Evolutionary conservation across 495 filamentous ascomycete genomes (phyloP).

Genomic region (Pyronema omphalodes): DNA sequence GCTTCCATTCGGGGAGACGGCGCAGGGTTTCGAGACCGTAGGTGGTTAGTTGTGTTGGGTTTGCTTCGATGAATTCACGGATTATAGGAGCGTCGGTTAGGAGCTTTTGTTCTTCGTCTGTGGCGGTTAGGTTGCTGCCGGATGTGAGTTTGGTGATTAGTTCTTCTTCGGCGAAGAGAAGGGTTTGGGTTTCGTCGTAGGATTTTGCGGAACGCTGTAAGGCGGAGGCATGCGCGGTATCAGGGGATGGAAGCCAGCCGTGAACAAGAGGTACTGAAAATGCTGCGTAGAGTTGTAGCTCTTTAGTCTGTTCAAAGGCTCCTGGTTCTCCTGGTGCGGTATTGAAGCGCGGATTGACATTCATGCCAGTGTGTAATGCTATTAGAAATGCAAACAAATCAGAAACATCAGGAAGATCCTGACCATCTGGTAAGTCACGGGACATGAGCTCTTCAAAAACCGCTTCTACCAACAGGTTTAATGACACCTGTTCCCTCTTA

Average conservation of each 20-base stretch:
- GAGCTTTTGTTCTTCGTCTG: conserved; percentile 47
- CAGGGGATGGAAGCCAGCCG: conserved; percentile 63
- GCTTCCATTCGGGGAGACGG: conserved; percentile 39
- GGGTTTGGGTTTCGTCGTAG: conserved; percentile 77
- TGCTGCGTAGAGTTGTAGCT: conserved; percentile 71
- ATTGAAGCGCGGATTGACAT: conserved; percentile 81
- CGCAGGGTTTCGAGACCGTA: conserved; percentile 59
- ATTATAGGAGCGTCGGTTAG: conserved; percentile 68
- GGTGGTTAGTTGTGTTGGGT: conserved; percentile 69
- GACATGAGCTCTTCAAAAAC: conserved; percentile 85
- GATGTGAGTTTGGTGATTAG: conserved; percentile 56
- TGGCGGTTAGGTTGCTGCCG: conserved; percentile 31
- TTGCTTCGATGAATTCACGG: conserved; percentile 56
- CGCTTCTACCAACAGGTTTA: conserved; percentile 67
- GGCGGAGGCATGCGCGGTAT: conserved; percentile 42
- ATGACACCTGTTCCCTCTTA: conserved; percentile 68
- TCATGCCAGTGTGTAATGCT: conserved; percentile 90
- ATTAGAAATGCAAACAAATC: conserved; percentile 76
- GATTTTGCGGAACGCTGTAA: conserved; percentile 56
- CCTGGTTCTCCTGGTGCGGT: conserved; percentile 35
- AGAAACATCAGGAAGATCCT: conserved; percentile 59
- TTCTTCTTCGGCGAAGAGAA: conserved; percentile 75
- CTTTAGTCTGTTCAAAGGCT: conserved; percentile 60
- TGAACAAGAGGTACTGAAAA: conserved; percentile 84
- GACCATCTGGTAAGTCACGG: conserved; percentile 27